These are phyloP conservation scores for Quercus ilex DNA, from an alignment of 306 rosid genomes.

Conservation along the genomic window DNA sequence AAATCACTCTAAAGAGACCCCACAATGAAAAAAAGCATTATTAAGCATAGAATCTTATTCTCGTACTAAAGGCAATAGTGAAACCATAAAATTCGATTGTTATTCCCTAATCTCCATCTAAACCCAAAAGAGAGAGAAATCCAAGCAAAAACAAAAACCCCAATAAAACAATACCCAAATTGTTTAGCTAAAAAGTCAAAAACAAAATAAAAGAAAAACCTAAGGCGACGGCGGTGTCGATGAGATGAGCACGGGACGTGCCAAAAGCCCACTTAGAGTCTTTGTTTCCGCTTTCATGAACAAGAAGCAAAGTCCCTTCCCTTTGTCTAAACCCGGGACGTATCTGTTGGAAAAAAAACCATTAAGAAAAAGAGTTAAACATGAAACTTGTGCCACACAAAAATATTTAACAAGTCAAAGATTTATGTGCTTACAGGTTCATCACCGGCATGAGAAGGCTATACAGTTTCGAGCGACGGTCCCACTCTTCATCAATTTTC, in stretches of 20 bases:
- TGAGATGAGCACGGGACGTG: conserved; percentile 93
- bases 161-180: background rate
- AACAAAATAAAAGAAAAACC: background rate
- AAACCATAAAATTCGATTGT: background rate
- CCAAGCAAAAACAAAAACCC: background rate
- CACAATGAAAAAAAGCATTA: background rate
- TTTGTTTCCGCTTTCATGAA: conserved; percentile 73
- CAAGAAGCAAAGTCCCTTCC: conserved; percentile 76
- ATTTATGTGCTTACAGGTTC: conserved; percentile 46
- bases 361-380: background rate
- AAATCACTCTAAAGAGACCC: background rate
- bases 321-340: conserved; percentile 78
- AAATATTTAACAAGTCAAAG: background rate
- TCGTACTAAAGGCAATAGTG: background rate
- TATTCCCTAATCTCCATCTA: background rate
- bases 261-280: conserved; percentile 77
- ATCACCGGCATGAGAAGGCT: conserved; percentile 89
- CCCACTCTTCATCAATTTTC: conserved; percentile 77
- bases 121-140: background rate
- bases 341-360: conserved; percentile 32
- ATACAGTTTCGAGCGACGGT: conserved; percentile 74
- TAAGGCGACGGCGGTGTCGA: no score
- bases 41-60: background rate
- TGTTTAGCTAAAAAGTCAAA: background rate
- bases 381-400: background rate